Evolutionary conservation across 768 basidiomycete genomes (phyloP), one percentile per base, ranked within the genome.

Genomic region (Tylopilus balloui): DNA sequence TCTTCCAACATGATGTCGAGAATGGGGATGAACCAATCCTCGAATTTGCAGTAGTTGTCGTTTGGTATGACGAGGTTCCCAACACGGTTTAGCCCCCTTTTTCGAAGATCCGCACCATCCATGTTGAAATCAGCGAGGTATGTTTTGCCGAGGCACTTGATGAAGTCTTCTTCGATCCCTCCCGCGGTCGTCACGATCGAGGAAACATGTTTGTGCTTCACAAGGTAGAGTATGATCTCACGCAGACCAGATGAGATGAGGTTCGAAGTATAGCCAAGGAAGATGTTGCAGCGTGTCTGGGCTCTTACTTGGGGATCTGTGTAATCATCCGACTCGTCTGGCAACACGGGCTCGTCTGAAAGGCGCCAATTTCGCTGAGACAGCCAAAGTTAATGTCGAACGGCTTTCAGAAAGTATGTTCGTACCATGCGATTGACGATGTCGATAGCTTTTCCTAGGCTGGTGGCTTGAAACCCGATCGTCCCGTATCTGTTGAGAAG

Each of bases 21-120:
- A 48, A 97, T 89, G 2, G 96, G 96, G 17, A 82, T 84, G n/a
- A 98, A 79, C 96, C 96, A 99, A 66, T 98, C 95, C 70, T 99
- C 96, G 58, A 98, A 99, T 61, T 89, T 87, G 82, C 96, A 98
- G 69, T 99, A 99, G 65, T 98, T 98, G 60, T 96, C 92, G 63
- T 99, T 99, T 3, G 96, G 96, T 2, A 99, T 83, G 49, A 99
- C 73, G 36, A 99, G 80, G 62, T 99, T 99, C 27, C 96, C 96
- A 53, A 98, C 92, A 29, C 96, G 82, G 61, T 99, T 99, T 79
- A 99, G 82, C n/a, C 96, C 96, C 52, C 80, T 79, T 63, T 75
- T 83, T 37, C 96, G 80, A 48, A 99, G 70, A 48, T 84, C 83
- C 6, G 92, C 89, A 13, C 96, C 96, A 53, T 94, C 87, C 47